Conservation (phyloP, 2,329 filamentous ascomycete genomes). For the Amphichorda felina region DNA sequence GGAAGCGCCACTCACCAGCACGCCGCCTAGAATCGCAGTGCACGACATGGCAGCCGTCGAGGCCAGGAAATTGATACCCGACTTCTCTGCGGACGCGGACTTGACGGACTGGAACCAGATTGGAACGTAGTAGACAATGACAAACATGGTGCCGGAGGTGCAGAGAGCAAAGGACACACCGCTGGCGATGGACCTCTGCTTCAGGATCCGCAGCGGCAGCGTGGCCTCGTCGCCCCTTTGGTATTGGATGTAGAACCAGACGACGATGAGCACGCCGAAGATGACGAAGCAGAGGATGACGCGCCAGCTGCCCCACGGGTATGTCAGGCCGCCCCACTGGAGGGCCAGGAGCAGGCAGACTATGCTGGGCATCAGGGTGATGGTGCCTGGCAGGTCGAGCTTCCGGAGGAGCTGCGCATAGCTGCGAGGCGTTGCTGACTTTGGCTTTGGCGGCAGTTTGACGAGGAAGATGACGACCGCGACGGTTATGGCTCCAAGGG, state of each 20-base stretch:
- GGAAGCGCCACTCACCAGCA: background rate
- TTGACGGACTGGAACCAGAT: constrained; percentile 35
- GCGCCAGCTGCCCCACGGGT: constrained; percentile 12
- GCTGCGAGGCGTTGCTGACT: background rate
- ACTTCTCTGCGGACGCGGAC: constrained; percentile 16
- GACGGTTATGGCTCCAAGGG: constrained; percentile 10
- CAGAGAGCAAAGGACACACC: constrained; percentile 15
- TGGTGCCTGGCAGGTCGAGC: constrained; percentile 12
- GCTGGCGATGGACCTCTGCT: constrained; percentile 65
- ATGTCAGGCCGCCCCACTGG: constrained; percentile 25
- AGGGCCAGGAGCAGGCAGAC: constrained; percentile 29
- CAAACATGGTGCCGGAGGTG: background rate
- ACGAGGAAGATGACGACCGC: constrained; percentile 14
- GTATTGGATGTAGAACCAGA: constrained; percentile 22
- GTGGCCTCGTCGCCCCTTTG: constrained; percentile 20
- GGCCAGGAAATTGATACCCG: constrained; percentile 6
- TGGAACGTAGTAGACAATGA: constrained; percentile 22
- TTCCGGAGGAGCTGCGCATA: constrained; percentile 2
- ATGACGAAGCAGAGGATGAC: constrained; percentile 30
- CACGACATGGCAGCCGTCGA: constrained; percentile 1
- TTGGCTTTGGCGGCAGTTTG: background rate
- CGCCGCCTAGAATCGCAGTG: background rate
- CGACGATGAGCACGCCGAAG: constrained; percentile 21
- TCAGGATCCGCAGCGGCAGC: constrained; percentile 52
- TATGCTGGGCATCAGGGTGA: constrained; percentile 5